Evolutionary conservation across 768 basidiomycete genomes (phyloP), one percentile per base, ranked within the genome.

Genomic region (Termitomyces sp.): DNA sequence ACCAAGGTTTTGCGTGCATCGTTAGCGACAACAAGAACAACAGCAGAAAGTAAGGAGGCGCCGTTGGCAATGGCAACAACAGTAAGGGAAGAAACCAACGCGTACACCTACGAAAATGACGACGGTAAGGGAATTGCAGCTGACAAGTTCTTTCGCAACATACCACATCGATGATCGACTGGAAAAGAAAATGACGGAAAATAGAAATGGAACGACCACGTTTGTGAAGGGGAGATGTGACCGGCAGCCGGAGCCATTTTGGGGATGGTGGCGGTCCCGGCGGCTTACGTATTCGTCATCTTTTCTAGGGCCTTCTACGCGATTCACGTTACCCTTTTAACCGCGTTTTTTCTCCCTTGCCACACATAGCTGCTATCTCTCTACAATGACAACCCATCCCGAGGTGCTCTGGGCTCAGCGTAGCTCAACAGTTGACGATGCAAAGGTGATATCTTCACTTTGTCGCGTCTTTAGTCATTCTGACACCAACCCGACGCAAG

Each of bases 351-450:
- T 68, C 27, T 31, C n/a, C n/a, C 9, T 20, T 42, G 41, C 18
- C n/a, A 42, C 41, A 42, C 18, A 41, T 41, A 33, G 8, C 18
- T 37, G 36, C 31, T 46, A 41, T 8, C 58, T 67, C 52, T 60
- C 27, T 67, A 70, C 65, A 48, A 81, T 81, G 80, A 65, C 77
- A 37, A 71, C 68, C 63, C 92, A 93, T 73, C 95, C 95, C 39
- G 94, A 97, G 75, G 79, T 96, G 37, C 81, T 95, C 2, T 98
- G 95, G 94, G 95, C 96, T 48, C 95, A 98, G 75, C 86, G 96
- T 66, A 92, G 88, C 78, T 89, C 85, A 42, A 80, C 73, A 16
- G 67, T 77, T 12, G 81, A 77, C 15, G 78, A 84, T 34, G 80
- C 78, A 49, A 95, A 95, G 80, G 95, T 91, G 49, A 49, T 54